Evolutionary conservation across 257 asterid species (phyloP).

Genomic region (Scutellaria baicalensis): DNA sequence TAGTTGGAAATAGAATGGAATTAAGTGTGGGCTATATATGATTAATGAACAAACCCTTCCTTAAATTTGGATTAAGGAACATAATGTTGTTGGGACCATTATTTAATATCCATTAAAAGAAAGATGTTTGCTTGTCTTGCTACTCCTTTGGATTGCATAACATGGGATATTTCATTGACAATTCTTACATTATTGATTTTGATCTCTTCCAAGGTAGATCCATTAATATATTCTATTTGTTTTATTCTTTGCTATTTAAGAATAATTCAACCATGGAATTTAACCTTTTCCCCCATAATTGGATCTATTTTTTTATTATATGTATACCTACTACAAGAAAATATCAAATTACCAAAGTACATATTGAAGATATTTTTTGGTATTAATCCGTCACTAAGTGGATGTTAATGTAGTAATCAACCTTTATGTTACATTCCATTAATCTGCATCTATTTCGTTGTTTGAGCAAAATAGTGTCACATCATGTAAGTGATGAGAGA

Average conservation of each 20-base stretch:
- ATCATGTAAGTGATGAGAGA: too few species aligned
- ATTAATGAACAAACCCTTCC: slow-evolving; percentile 4
- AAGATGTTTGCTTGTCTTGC: slow-evolving; percentile 24
- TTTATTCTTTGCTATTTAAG: slow-evolving; percentile 15
- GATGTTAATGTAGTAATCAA: too few species aligned
- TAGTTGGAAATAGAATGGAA: slow-evolving; percentile 10
- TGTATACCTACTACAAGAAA: too few species aligned
- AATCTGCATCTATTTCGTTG: too few species aligned
- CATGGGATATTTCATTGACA: slow-evolving; percentile 28
- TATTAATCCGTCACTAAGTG: too few species aligned
- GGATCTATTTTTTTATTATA: too few species aligned
- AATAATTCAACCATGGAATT: slow-evolving; percentile 15
- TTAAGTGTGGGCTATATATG: slow-evolving; percentile 20
- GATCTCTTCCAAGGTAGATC: slow-evolving; percentile 2
- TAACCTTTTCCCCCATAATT: too few species aligned
- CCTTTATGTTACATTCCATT: too few species aligned
- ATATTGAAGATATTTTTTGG: too few species aligned
- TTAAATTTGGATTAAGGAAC: background rate
- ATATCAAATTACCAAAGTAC: too few species aligned
- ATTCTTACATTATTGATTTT: slow-evolving; percentile 2
- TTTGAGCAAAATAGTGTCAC: background rate
- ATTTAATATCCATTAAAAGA: background rate
- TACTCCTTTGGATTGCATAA: slow-evolving; percentile 19
- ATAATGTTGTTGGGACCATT: slow-evolving; percentile 17
- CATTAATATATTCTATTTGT: slow-evolving; percentile 15